A percentile compares a stretch with the other conserved stretches of the same genome.
Evolutionary conservation across 345 rosid species (phyloP).

Genomic region (Pistacia integerrima): DNA sequence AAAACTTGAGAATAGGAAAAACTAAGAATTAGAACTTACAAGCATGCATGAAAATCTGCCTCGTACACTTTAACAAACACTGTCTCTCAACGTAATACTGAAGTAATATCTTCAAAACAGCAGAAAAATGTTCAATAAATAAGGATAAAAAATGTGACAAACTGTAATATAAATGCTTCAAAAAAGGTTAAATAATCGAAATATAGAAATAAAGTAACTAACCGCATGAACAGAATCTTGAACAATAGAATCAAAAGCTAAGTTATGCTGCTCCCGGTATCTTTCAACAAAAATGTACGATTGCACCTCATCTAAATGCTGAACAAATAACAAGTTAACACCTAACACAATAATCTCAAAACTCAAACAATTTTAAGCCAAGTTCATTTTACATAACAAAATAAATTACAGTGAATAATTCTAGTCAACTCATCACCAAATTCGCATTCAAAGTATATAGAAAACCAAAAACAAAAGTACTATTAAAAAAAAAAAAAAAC

Average conservation of each 20-base stretch:
- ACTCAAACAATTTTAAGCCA: not conserved
- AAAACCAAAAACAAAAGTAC: not conserved
- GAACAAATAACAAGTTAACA: constrained; percentile 24
- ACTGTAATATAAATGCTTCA: not conserved
- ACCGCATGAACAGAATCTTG: constrained; percentile 68
- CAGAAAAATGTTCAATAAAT: constrained; percentile 7
- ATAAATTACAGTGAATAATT: not conserved
- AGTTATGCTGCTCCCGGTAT: constrained; percentile 36
- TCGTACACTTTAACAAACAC: constrained; percentile 88
- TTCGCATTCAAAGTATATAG: not conserved
- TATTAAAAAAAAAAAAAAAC: not conserved
- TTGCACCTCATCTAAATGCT: constrained; percentile 91
- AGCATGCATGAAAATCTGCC: constrained; percentile 73
- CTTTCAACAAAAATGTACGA: constrained; percentile 83
- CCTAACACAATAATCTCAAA: not conserved
- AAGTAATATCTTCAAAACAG: constrained; percentile 60
- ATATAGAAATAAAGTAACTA: constrained; percentile 26
- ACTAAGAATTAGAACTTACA: constrained; percentile 45
- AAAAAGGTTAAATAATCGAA: not conserved
- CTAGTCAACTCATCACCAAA: not conserved
- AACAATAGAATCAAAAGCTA: constrained; percentile 42
- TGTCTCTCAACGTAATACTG: constrained; percentile 90
- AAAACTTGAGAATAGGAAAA: not conserved
- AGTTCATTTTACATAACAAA: not conserved
- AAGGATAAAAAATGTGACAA: constrained; percentile 3